Evolutionary conservation across 2,329 filamentous ascomycete species (phyloP).

Genomic region (Blastomyces gilchristii): DNA sequence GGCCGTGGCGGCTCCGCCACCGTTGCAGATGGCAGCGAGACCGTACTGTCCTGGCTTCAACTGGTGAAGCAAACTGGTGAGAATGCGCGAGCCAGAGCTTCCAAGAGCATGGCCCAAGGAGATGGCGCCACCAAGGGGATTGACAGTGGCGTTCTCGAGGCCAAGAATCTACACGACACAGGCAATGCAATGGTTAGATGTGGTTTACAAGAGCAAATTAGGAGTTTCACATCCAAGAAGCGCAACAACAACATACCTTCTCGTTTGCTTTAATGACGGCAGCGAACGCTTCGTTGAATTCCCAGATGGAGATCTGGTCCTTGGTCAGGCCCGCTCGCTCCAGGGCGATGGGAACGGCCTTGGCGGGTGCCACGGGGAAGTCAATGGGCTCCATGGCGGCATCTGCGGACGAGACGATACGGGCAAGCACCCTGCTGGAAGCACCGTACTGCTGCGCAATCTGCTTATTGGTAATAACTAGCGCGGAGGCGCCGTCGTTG

Average conservation of each 20-base stretch:
- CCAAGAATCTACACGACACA: slow-evolving; percentile 55
- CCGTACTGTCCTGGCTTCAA: slow-evolving; percentile 88
- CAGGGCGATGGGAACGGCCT: slow-evolving; percentile 83
- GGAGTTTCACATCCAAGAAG: not conserved
- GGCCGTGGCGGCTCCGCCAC: slow-evolving; percentile 82
- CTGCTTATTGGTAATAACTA: slow-evolving; percentile 73
- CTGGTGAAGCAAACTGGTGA: slow-evolving; percentile 85
- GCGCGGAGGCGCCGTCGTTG: slow-evolving; percentile 85
- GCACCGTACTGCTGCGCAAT: slow-evolving; percentile 70
- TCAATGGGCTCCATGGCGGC: slow-evolving; percentile 85
- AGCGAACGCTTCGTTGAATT: slow-evolving; percentile 97
- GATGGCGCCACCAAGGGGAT: slow-evolving; percentile 83
- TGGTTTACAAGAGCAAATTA: not conserved
- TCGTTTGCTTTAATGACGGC: slow-evolving; percentile 91
- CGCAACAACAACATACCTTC: slow-evolving; percentile 45
- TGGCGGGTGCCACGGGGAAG: slow-evolving; percentile 85
- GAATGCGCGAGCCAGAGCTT: slow-evolving; percentile 83
- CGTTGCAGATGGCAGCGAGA: slow-evolving; percentile 92
- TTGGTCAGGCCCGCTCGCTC: slow-evolving; percentile 81
- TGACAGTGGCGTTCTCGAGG: slow-evolving; percentile 68
- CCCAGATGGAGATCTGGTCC: slow-evolving; percentile 88
- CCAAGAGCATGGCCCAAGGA: slow-evolving; percentile 84
- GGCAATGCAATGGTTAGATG: not conserved
- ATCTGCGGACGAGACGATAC: slow-evolving; percentile 76
- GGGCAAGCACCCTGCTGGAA: slow-evolving; percentile 71